Conservation (phyloP, 1,284 basidiomycete species). For the Ceratobasidium sp. region DNA sequence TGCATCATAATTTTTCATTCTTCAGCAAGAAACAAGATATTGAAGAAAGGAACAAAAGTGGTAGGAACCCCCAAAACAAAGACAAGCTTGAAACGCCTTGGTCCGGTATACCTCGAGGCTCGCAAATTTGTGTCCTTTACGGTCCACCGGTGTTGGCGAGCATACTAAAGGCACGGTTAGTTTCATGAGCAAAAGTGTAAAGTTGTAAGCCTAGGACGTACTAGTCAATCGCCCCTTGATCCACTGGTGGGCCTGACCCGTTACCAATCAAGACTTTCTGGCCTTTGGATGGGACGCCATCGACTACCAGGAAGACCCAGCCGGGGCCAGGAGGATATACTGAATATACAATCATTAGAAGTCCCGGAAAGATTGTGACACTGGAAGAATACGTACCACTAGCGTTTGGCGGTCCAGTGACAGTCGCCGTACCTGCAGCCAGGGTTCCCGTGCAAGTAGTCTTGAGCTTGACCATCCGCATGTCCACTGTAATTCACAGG, state of each 20-base stretch:
- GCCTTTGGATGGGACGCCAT: conserved; percentile 65
- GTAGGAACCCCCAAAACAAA: too few species aligned
- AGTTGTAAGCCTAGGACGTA: too few species aligned
- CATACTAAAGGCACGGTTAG: not conserved
- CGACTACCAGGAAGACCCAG: conserved; percentile 60
- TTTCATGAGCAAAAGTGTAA: not conserved
- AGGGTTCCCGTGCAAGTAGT: conserved; percentile 55
- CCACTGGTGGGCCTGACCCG: conserved; percentile 53
- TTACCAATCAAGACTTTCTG: conserved; percentile 63
- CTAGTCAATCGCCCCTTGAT: conserved; percentile 49
- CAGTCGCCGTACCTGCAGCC: conserved; percentile 61
- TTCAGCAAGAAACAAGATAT: too few species aligned
- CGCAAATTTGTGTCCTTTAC: too few species aligned
- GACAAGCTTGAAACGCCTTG: too few species aligned
- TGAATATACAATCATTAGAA: not conserved
- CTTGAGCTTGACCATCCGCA: conserved; percentile 77
- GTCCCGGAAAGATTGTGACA: not conserved
- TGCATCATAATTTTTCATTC: too few species aligned
- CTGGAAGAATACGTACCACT: not conserved
- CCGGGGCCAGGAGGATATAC: conserved; percentile 60
- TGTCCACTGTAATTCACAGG: conserved; percentile 61
- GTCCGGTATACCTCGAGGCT: too few species aligned
- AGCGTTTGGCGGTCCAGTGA: conserved; percentile 69
- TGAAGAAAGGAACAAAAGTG: too few species aligned
- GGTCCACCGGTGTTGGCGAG: not conserved